Percentiles rank a stretch among this genome's conserved stretches.
phyloP scores from a whole-genome alignment of 495 filamentous ascomycete species.

The Lepraria neglecta region DNA sequence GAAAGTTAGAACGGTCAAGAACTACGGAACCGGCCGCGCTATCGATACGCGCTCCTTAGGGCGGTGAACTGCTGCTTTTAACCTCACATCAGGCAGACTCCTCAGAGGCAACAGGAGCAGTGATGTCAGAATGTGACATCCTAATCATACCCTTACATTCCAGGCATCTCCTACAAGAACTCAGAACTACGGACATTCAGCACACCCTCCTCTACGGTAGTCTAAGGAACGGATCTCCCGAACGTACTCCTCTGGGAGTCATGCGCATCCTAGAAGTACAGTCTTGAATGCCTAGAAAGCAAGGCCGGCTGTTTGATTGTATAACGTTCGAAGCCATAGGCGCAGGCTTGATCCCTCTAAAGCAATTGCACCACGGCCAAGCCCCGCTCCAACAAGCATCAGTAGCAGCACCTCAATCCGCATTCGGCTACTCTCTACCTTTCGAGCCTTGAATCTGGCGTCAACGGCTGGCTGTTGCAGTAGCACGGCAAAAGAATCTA shows the following conservation, averaged over 20 bases:
- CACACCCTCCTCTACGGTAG: background rate
- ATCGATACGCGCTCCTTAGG: too few relatives aligned
- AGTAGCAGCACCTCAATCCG: background rate
- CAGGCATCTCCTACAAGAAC: background rate
- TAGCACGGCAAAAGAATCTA: background rate
- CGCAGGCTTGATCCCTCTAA: background rate
- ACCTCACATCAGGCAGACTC: too few relatives aligned
- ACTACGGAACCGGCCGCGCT: too few relatives aligned
- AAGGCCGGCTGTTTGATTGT: background rate
- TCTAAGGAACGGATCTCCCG: background rate
- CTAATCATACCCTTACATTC: background rate
- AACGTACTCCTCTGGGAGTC: background rate
- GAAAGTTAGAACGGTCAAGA: too few relatives aligned
- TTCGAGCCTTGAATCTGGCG: background rate
- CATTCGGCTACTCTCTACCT: background rate
- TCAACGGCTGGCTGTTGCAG: background rate
- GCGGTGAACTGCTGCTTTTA: too few relatives aligned
- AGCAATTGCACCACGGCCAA: background rate
- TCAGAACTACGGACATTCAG: background rate
- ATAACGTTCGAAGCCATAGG: background rate
- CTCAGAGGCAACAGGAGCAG: slow-evolving; percentile 2
- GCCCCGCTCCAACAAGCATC: background rate
- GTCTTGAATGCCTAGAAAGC: background rate
- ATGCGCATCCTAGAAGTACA: background rate
- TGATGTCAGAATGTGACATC: slow-evolving; percentile 1